A percentile compares a stretch with the other conserved stretches of the same genome.
Evolutionary conservation across 106 monocot genomes (phyloP).

Genomic region (Apostasia ramifera): DNA sequence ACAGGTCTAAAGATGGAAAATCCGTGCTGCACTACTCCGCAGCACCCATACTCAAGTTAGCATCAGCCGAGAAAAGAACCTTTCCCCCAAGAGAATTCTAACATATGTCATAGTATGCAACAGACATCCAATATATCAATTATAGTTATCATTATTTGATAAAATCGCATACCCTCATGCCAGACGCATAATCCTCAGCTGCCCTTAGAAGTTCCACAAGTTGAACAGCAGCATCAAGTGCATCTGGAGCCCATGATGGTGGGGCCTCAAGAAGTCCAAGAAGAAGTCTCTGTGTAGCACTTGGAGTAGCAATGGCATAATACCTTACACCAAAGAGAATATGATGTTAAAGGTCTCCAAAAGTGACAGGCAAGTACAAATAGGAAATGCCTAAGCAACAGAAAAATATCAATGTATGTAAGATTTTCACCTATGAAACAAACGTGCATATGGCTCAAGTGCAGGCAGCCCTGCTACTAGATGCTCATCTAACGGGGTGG

Average conservation of each 20-base stretch:
- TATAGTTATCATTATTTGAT: not conserved
- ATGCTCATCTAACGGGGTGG: conserved; percentile 93
- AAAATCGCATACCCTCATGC: conserved; percentile 63
- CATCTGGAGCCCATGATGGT: conserved; percentile 99
- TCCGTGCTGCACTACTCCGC: too few relatives aligned
- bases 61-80: not conserved
- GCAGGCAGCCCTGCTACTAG: conserved; percentile 87
- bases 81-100: conserved; percentile 1
- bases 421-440: conserved; percentile 80
- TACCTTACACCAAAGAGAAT: conserved; percentile 40
- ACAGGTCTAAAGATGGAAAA: too few relatives aligned
- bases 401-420: not conserved
- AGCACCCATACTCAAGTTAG: not conserved
- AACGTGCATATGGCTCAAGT: conserved; percentile 93
- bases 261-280: conserved; percentile 99
- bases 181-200: conserved; percentile 92
- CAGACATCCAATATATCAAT: too few relatives aligned
- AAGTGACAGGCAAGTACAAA: too few relatives aligned
- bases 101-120: not conserved
- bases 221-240: conserved; percentile 98
- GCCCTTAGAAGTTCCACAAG: conserved; percentile 97
- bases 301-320: conserved; percentile 98
- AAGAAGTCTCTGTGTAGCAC: conserved; percentile 93
- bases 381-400: too few relatives aligned
- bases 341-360: too few relatives aligned